phyloP scores from a whole-genome alignment of 768 basidiomycete species.

The Pulveroboletus sp. region DNA sequence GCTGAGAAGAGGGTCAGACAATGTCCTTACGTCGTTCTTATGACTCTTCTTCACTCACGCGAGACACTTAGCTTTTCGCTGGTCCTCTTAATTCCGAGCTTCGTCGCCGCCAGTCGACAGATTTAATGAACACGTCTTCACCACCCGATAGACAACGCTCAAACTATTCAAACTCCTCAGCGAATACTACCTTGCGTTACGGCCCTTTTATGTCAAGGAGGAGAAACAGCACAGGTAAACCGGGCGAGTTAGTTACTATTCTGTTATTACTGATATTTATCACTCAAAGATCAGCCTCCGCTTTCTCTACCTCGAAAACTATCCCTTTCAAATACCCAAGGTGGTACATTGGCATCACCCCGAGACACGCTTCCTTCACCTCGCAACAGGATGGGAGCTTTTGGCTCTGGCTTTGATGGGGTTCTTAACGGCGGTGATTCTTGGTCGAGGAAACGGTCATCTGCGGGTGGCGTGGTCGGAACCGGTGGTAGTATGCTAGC shows the following conservation, averaged over 20 bases:
- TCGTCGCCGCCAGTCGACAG: conserved; percentile 78
- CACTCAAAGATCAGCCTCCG: conserved; percentile 53
- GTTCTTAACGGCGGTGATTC: conserved; percentile 62
- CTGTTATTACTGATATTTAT: conserved; percentile 7
- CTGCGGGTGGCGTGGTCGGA: conserved; percentile 47
- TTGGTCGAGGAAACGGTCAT: conserved; percentile 63
- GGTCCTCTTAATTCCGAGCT: conserved; percentile 80
- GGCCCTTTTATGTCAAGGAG: conserved; percentile 53
- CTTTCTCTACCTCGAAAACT: conserved; percentile 57
- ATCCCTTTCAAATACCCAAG: conserved; percentile 60
- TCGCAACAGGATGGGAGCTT: conserved; percentile 53
- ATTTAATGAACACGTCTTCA: conserved; percentile 58
- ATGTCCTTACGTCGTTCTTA: conserved; percentile 4
- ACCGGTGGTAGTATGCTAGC: conserved; percentile 29
- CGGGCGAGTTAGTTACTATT: background rate
- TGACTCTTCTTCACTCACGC: conserved; percentile 24
- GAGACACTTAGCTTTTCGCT: conserved; percentile 62
- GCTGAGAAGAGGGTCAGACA: conserved; percentile 79
- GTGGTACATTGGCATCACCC: conserved; percentile 44
- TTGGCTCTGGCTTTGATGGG: conserved; percentile 66
- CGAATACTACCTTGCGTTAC: conserved; percentile 57
- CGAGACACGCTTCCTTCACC: conserved; percentile 64
- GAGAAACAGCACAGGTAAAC: conserved; percentile 64
- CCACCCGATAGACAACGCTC: conserved; percentile 59
- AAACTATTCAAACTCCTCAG: conserved; percentile 43